phyloP scores from a whole-genome alignment of 371 early-diverging fungal species.

The Mortierella sp. region DNA sequence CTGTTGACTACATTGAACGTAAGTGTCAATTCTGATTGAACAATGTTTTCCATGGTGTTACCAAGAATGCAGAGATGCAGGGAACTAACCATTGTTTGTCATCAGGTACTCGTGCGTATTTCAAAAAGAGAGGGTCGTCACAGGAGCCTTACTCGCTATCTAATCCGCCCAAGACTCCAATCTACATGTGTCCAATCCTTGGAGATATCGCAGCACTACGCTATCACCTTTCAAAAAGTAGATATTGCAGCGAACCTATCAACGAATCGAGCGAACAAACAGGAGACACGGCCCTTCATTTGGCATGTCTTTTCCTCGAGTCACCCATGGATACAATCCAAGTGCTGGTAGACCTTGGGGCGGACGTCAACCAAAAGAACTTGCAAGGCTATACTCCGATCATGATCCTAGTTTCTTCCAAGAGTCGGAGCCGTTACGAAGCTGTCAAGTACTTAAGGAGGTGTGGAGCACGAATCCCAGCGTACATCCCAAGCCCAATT shows the following conservation, averaged over 20 bases:
- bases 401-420: conserved; percentile 51
- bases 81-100: too few species aligned
- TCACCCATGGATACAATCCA: conserved; percentile 47
- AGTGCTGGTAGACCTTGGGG: conserved; percentile 42
- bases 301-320: conserved; percentile 48
- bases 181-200: conserved; percentile 46
- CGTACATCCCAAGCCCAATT: conserved; percentile 50
- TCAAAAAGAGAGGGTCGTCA: conserved; percentile 12
- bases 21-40: conserved; percentile 7
- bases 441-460: conserved; percentile 47
- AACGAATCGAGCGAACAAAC: conserved; percentile 47
- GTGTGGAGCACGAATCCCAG: conserved; percentile 52
- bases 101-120: conserved; percentile 31
- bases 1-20: conserved; percentile 35
- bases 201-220: conserved; percentile 38
- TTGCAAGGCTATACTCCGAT: conserved; percentile 51
- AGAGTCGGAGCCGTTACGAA: conserved; percentile 47
- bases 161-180: conserved; percentile 44
- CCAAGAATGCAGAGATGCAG: too few species aligned
- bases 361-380: conserved; percentile 49
- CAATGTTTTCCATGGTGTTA: too few species aligned
- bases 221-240: conserved; percentile 26
- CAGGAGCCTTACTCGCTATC: conserved; percentile 25
- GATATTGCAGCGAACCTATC: conserved; percentile 30
- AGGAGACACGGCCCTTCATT: conserved; percentile 48